Conservation (phyloP, 805 yeast species). For the Saturnispora hagleri region DNA sequence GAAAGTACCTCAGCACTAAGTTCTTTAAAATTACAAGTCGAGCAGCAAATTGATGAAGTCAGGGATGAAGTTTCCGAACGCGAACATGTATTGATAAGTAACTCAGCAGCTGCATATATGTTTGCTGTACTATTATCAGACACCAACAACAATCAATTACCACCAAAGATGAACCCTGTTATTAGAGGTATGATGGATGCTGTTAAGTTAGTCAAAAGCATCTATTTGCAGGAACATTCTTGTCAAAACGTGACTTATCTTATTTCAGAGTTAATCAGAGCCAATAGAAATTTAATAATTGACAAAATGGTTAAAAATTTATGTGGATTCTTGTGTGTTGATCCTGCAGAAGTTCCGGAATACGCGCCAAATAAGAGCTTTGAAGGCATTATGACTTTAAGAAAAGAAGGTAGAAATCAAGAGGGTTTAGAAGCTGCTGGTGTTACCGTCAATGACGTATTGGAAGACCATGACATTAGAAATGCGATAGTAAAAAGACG, state of each 20-base stretch:
- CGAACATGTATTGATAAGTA: conserved; percentile 55
- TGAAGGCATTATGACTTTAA: conserved; percentile 58
- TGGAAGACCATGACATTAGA: conserved; percentile 46
- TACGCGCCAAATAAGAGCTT: conserved; percentile 55
- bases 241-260: conserved; percentile 61
- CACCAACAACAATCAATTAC: conserved; percentile 57
- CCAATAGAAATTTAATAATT: conserved; percentile 62
- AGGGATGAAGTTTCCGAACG: conserved; percentile 41
- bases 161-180: conserved; percentile 78
- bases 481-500: conserved; percentile 74
- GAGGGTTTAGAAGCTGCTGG: conserved; percentile 50
- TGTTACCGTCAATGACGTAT: conserved; percentile 24
- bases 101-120: conserved; percentile 59
- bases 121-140: conserved; percentile 13
- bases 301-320: conserved; percentile 85
- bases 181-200: conserved; percentile 90
- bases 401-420: conserved; percentile 64
- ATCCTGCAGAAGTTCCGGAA: conserved; percentile 92
- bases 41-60: conserved; percentile 61
- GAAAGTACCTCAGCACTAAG: conserved; percentile 63
- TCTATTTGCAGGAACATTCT: conserved; percentile 58
- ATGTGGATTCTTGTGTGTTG: conserved; percentile 90
- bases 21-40: conserved; percentile 65
- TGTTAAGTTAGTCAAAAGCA: conserved; percentile 64
- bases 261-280: conserved; percentile 45